A percentile compares a stretch with the other conserved stretches of the same genome.
These are phyloP conservation scores for Geosmithia flava DNA, from an alignment of 2,329 filamentous ascomycete species.

Conservation along the genomic window DNA sequence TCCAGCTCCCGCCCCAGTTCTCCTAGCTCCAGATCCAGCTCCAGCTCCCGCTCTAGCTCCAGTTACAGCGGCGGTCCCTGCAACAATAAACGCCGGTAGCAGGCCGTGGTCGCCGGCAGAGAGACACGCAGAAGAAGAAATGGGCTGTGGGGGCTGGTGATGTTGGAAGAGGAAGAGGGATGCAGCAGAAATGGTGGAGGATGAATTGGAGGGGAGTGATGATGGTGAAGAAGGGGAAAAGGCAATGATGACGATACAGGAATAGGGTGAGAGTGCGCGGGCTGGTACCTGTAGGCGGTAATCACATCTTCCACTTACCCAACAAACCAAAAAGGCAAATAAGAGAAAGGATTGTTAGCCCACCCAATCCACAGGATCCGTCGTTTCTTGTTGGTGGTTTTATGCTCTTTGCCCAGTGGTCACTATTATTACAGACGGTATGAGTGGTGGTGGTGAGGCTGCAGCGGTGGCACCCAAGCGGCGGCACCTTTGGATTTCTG, in stretches of 20 bases:
- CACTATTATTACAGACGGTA: neutral
- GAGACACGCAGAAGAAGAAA: neutral
- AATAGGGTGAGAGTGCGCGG: no score
- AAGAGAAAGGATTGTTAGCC: no score
- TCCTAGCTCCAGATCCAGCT: constrained; percentile 1
- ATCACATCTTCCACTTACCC: no score
- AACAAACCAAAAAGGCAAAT: no score
- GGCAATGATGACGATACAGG: no score
- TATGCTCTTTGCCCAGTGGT: neutral
- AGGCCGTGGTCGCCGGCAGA: neutral
- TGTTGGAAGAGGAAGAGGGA: no score
- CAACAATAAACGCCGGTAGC: neutral
- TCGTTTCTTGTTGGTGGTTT: neutral
- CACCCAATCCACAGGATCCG: no score
- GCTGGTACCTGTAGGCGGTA: no score
- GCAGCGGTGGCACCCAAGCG: neutral
- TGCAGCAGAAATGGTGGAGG: no score
- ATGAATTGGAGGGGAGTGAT: no score
- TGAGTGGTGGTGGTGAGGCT: neutral
- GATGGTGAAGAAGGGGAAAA: no score
- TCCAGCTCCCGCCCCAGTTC: neutral
- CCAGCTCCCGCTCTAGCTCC: neutral
- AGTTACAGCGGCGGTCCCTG: neutral
- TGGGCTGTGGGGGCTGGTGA: no score
- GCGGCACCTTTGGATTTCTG: neutral